Evolutionary conservation across 2,329 filamentous ascomycete species (phyloP), one percentile per base, ranked within the genome.

Genomic region (Leptosphaerulina australis): DNA sequence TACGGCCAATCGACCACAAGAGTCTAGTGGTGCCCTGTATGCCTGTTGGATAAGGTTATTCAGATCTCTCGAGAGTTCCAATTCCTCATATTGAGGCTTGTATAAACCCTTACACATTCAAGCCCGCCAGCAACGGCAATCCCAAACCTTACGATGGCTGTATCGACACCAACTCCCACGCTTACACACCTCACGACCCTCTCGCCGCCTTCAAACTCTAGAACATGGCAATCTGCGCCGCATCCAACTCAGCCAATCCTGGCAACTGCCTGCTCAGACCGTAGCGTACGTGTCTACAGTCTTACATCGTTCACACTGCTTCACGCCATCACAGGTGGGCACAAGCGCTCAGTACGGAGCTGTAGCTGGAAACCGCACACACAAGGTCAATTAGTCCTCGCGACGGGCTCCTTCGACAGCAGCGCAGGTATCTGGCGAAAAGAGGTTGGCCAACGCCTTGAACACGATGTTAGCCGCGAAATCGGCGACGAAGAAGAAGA

Each of bases 381-480:
- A 0, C 76, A 81, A 11, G 81, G 79, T 15, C 66, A 73, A 68
- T 86, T 89, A 47, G 90, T 93, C 34, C 82, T 97, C 12, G 92
- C 93, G 4, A 96, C 92, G 0, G 94, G 91, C 3, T 94, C 88
- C 70, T 99, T 99, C 70, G 94, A 99, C 73, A 88, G 90, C 12
- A 95, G 90, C 1, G 92, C 93, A 2, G 94, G 91, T 1, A 77
- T 81, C 25, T 80, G 78, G 78, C 64, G 76, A 48, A 8, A 83
- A 89, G 63, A 96, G 86, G 93, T 86, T 83, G 57, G 85, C 82
- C 75, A 83, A 53, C 68, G 47, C 36, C 61, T 56, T 35, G 63
- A 62, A 31, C 59, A 59, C 39, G 62, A 69, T 40, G 67, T 63
- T 3, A 50, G 49, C 3, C 71, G 74, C 2, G 68, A 66, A 6